Base-by-base conservation (phyloP, 306 rosid species). In the Begonia masoniana region DNA sequence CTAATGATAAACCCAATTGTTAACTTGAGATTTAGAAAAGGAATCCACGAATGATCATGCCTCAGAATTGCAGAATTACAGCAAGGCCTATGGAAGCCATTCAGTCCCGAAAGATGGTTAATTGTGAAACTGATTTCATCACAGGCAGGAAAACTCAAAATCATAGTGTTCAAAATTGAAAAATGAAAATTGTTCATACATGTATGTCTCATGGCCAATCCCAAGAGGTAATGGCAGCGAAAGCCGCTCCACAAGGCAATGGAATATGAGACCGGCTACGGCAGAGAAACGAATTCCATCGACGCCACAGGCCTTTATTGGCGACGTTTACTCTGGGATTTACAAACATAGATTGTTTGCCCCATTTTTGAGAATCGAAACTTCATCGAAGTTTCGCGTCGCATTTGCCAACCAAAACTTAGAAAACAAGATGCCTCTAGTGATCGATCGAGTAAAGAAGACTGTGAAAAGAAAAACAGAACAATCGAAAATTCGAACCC, bases 41-140 rank as follows among this genome's bases (percentile, higher is more conserved):
- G 19, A 17, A 17, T 17, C 1, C 19, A 17, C 1, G 19, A 17
- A 17, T 17, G 19, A 17, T 2, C 1, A 11, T 10, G 49, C 49
- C 49, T 45, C 49, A 50, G 53, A 50, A 50, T 50, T 50, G 53
- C 16, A 50, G 53, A 50, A 10, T 12, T 11, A 45, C 49, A 45
- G 49, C 49, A 45, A 45, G 49, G 49, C 49, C 10, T 7, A 45
- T 45, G 13, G 0, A 43, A 45, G 49, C 49, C 49, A 45, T 45
- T 45, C 49, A 45, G 49, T 45, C 49, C 49, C 49, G 49, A 45
- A 45, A 45, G 49, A 45, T 45, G 49, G 49, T 45, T 7, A 45
- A 45, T 45, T 45, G 47, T 11, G n/a, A 10, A 45, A 45, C 49
- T 45, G 49, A 45, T 10, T 10, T 45, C 49, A 45, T 45, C 49